A percentile compares a stretch with the other conserved stretches of the same genome.
Conservation (phyloP, 805 yeast genomes). For the Sugiyamaella marilandica region DNA sequence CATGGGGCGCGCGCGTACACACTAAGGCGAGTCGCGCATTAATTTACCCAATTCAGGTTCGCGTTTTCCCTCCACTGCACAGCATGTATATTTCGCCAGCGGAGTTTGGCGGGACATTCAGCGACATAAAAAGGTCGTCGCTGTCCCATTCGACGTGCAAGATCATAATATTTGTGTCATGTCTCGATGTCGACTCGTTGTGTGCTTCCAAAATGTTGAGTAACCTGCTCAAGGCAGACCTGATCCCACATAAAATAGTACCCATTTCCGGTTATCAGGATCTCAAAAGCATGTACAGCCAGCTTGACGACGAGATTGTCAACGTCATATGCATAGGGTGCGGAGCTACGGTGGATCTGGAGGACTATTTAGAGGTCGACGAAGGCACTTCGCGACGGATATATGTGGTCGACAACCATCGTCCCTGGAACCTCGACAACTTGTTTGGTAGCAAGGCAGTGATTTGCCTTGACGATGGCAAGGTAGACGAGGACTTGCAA, state of each 20-base stretch:
- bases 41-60: neutral
- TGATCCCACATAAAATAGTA: slow-evolving; percentile 79
- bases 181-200: slow-evolving; percentile 84
- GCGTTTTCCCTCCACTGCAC: neutral
- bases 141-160: slow-evolving; percentile 90
- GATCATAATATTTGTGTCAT: slow-evolving; percentile 80
- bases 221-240: slow-evolving; percentile 64
- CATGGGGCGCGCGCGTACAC: too few species aligned
- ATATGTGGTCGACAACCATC: slow-evolving; percentile 82
- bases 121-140: slow-evolving; percentile 63
- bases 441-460: slow-evolving; percentile 76
- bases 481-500: slow-evolving; percentile 52
- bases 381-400: slow-evolving; percentile 45
- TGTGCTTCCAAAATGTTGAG: slow-evolving; percentile 82
- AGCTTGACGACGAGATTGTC: slow-evolving; percentile 67
- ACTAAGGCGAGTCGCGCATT: neutral
- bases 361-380: slow-evolving; percentile 42
- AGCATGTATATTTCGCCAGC: slow-evolving; percentile 71
- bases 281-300: slow-evolving; percentile 52
- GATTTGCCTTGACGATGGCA: slow-evolving; percentile 81
- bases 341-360: slow-evolving; percentile 88
- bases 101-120: slow-evolving; percentile 63
- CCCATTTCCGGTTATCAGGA: slow-evolving; percentile 93
- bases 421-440: slow-evolving; percentile 97
- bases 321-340: slow-evolving; percentile 83